Conservation (phyloP, 352 stramenopile genomes). For the Pythium phragmiticola region DNA sequence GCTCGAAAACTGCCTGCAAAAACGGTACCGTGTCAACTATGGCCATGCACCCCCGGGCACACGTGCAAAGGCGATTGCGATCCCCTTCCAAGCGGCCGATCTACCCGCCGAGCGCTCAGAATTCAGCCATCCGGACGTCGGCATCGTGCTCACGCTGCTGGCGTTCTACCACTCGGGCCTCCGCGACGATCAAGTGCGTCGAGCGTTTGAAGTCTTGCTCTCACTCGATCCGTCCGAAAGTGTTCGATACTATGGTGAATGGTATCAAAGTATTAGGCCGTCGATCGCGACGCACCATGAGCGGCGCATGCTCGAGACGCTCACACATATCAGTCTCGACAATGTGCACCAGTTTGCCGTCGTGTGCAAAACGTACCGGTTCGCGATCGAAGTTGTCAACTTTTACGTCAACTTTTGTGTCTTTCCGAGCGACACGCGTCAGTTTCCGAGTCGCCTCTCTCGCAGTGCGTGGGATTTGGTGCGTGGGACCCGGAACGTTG, state of each 20-base stretch:
- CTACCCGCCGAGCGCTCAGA: constrained; percentile 79
- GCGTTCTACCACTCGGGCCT: constrained; percentile 87
- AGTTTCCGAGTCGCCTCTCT: constrained; percentile 69
- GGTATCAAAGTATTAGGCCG: constrained; percentile 46
- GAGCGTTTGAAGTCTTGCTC: constrained; percentile 57
- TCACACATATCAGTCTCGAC: constrained; percentile 69
- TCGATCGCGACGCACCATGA: constrained; percentile 19
- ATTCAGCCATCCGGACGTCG: constrained; percentile 87
- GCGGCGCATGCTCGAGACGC: constrained; percentile 40
- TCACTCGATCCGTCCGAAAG: constrained; percentile 64
- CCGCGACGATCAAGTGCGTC: constrained; percentile 40
- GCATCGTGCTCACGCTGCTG: constrained; percentile 77
- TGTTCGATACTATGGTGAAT: constrained; percentile 61
- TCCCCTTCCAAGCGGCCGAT: constrained; percentile 87
- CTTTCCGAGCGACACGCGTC: constrained; percentile 77
- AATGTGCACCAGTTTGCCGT: constrained; percentile 64
- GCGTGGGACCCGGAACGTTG: constrained; percentile 54
- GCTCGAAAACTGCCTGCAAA: constrained; percentile 82
- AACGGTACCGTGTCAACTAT: constrained; percentile 84
- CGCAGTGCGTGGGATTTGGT: constrained; percentile 85
- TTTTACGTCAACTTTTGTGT: constrained; percentile 84
- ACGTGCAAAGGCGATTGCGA: constrained; percentile 68
- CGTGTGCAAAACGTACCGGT: constrained; percentile 51
- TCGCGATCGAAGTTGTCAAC: constrained; percentile 74
- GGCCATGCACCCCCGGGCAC: constrained; percentile 43